Conservation (phyloP, 2,329 filamentous ascomycete species). For the Arthroderma uncinatum region DNA sequence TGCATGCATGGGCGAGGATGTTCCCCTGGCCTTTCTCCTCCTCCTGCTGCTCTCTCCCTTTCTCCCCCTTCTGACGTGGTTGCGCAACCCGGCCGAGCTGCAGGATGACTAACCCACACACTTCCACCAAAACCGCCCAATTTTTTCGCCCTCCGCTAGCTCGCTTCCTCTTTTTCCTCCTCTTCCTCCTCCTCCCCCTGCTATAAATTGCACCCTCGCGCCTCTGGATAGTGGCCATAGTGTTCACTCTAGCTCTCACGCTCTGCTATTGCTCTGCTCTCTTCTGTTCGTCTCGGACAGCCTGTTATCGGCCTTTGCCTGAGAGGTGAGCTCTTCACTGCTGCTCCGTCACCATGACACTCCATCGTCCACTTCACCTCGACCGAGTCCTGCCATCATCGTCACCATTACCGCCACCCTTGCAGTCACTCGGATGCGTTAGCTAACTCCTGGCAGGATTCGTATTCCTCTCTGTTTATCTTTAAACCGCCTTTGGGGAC, state of each 20-base stretch:
- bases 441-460: conserved; percentile 2
- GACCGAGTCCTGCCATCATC: neutral
- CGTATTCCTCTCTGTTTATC: neutral
- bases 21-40: neutral
- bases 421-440: neutral
- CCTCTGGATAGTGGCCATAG: neutral
- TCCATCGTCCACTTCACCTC: neutral
- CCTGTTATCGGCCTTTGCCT: conserved; percentile 1
- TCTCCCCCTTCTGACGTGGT: neutral
- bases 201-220: conserved; percentile 1
- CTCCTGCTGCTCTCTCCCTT: neutral
- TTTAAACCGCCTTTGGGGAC: conserved; percentile 28
- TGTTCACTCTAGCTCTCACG: conserved; percentile 1
- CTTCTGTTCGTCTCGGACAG: neutral
- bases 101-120: neutral
- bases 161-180: neutral
- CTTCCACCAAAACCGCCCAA: neutral
- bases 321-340: conserved; percentile 1
- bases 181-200: neutral
- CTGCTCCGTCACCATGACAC: neutral
- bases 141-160: neutral
- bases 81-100: neutral
- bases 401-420: neutral
- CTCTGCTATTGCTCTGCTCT: neutral
- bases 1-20: conserved; percentile 1